These are phyloP conservation scores for Neurospora sp. DNA, from an alignment of 495 filamentous ascomycete genomes.

Conservation along the genomic window DNA sequence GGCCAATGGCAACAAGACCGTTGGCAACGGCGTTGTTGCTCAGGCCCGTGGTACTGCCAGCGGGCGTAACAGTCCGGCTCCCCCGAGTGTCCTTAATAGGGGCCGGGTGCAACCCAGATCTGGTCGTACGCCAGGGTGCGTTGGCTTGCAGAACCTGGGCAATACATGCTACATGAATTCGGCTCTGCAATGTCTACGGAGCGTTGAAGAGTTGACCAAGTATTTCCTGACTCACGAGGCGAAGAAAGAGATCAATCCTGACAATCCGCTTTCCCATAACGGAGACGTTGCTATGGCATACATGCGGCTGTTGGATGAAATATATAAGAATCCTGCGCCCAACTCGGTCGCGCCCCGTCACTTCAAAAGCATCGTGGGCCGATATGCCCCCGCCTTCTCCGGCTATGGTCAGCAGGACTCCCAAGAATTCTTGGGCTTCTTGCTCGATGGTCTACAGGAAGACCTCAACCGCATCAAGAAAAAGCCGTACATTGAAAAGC, in stretches of 20 bases:
- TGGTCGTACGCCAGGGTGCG: slow-evolving; percentile 57
- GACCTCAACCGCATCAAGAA: slow-evolving; percentile 88
- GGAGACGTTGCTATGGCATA: slow-evolving; percentile 79
- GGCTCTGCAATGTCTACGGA: slow-evolving; percentile 84
- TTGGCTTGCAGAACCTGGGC: slow-evolving; percentile 80
- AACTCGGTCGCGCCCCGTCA: slow-evolving; percentile 58
- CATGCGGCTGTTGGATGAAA: slow-evolving; percentile 56
- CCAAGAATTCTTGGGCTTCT: slow-evolving; percentile 93
- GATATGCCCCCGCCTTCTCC: slow-evolving; percentile 72
- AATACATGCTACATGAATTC: slow-evolving; percentile 99
- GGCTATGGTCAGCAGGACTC: slow-evolving; percentile 96
- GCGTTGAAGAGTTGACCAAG: slow-evolving; percentile 78
- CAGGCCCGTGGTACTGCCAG: slow-evolving; percentile 26
- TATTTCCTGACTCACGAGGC: slow-evolving; percentile 76
- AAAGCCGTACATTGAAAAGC: slow-evolving; percentile 96
- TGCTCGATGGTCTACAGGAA: slow-evolving; percentile 89
- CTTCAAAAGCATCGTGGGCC: slow-evolving; percentile 74
- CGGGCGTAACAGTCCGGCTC: slow-evolving; percentile 57
- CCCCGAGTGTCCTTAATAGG: slow-evolving; percentile 45
- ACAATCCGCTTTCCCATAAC: slow-evolving; percentile 72
- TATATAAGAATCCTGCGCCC: slow-evolving; percentile 54
- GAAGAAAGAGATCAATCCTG: slow-evolving; percentile 66
- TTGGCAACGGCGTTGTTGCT: slow-evolving; percentile 17
- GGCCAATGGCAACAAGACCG: slow-evolving; percentile 18
- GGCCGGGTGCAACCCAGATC: slow-evolving; percentile 51